Conservation (phyloP, 2,329 filamentous ascomycete species). For the Alternaria arbusti region DNA sequence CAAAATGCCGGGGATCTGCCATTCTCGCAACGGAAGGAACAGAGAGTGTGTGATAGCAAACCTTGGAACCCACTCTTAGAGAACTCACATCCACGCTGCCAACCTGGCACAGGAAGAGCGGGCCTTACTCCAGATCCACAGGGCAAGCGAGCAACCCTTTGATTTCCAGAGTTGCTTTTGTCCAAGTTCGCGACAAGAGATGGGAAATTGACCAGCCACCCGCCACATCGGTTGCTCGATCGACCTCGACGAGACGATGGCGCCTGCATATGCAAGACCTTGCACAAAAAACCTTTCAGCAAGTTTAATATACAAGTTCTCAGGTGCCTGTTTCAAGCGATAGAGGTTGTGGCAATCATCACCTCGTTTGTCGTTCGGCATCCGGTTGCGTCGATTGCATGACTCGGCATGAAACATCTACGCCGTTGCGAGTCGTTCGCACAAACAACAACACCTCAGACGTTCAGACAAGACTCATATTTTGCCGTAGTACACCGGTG, state of each 20-base stretch:
- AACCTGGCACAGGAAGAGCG: not conserved
- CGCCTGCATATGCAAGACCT: not conserved
- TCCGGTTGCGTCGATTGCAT: not conserved
- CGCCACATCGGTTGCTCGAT: not conserved
- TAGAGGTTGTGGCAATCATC: not conserved
- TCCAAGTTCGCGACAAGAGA: not conserved
- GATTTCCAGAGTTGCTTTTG: not conserved
- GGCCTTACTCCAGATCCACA: not conserved
- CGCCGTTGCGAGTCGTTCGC: not conserved
- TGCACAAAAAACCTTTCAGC: not conserved
- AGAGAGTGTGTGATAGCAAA: not conserved
- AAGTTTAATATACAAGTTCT: not conserved
- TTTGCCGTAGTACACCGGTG: conserved; percentile 4
- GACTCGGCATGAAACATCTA: not conserved
- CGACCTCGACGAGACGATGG: not conserved
- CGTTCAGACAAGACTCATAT: not conserved
- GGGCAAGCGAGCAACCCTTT: not conserved
- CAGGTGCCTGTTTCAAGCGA: not conserved
- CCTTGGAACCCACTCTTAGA: not conserved
- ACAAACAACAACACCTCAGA: not conserved
- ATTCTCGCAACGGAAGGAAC: not conserved
- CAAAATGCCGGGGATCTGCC: not conserved
- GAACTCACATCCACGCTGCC: not conserved
- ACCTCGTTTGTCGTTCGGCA: not conserved
- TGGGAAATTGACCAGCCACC: not conserved